Conservation (phyloP, 2,329 filamentous ascomycete species). For the Colletotrichum melonis region DNA sequence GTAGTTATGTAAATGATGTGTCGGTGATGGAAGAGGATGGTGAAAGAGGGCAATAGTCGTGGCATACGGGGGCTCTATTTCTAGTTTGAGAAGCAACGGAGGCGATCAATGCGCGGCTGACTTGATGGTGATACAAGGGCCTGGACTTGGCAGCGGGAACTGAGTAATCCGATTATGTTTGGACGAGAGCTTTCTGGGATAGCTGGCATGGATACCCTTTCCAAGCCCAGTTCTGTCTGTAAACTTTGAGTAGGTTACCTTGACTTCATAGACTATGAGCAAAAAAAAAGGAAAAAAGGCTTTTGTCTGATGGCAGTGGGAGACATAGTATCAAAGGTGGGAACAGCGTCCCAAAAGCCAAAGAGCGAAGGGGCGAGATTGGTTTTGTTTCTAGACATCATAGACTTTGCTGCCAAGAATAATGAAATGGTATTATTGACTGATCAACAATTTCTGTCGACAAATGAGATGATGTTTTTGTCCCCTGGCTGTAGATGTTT, state of each 20-base stretch:
- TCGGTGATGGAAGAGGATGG: not conserved
- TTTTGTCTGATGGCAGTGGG: not conserved
- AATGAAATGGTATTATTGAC: conserved; percentile 8
- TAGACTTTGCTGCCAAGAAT: not conserved
- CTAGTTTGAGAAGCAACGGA: conserved; percentile 8
- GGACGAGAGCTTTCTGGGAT: conserved; percentile 5
- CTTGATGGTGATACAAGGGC: conserved; percentile 13
- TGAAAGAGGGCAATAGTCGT: not conserved
- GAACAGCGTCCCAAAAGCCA: not conserved
- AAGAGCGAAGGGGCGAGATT: not conserved
- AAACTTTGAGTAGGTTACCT: conserved; percentile 5
- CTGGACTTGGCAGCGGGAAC: conserved; percentile 19
- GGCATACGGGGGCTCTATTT: not conserved
- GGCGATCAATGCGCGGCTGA: conserved; percentile 30
- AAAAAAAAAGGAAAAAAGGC: not conserved
- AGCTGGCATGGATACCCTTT: conserved; percentile 1
- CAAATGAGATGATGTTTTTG: not conserved
- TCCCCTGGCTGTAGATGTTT: conserved; percentile 6
- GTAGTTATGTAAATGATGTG: not conserved
- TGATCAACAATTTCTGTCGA: conserved; percentile 2
- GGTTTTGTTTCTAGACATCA: not conserved
- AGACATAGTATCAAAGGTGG: not conserved
- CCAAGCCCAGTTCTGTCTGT: not conserved
- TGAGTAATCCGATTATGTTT: conserved; percentile 25
- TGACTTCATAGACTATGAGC: not conserved